Percentiles rank a stretch among this genome's conserved stretches.
These are phyloP conservation scores for Diaporthe batatas DNA, from an alignment of 2,329 filamentous ascomycete species.

Conservation along the genomic window DNA sequence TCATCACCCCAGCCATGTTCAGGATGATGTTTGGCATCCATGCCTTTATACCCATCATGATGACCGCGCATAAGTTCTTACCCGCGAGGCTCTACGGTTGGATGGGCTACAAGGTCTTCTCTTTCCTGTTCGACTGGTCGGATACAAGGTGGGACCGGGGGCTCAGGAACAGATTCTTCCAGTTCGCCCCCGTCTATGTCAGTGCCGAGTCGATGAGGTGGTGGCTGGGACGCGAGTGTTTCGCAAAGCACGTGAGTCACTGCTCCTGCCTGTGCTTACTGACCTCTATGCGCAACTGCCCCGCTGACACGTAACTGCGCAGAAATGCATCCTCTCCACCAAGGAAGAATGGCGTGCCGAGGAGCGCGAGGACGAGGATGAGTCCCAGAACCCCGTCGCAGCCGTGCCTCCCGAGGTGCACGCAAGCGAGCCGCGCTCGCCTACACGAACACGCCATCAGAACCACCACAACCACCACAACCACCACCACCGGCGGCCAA, in stretches of 20 bases:
- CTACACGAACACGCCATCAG: constrained; percentile 45
- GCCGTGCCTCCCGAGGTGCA: constrained; percentile 35
- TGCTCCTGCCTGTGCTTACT: too few species aligned
- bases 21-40: constrained; percentile 90
- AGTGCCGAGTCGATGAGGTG: constrained; percentile 92
- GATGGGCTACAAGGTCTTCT: constrained; percentile 90
- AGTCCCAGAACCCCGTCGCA: constrained; percentile 46
- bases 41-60: constrained; percentile 94
- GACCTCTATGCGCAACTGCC: background rate
- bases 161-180: constrained; percentile 85
- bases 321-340: constrained; percentile 89
- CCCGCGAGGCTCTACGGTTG: constrained; percentile 79
- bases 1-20: constrained; percentile 83
- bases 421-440: constrained; percentile 17
- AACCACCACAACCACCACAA: constrained; percentile 48
- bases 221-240: constrained; percentile 79
- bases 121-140: constrained; percentile 89
- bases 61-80: constrained; percentile 80
- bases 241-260: constrained; percentile 58
- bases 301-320: constrained; percentile 49
- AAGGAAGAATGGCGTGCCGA: constrained; percentile 76
- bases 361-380: constrained; percentile 69
- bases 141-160: constrained; percentile 87
- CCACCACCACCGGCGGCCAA: constrained; percentile 54
- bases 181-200: constrained; percentile 92